Percentiles rank a stretch among this genome's conserved stretches.
Conservation (phyloP, 1,284 basidiomycete species). For the Rhodotorula sp. region DNA sequence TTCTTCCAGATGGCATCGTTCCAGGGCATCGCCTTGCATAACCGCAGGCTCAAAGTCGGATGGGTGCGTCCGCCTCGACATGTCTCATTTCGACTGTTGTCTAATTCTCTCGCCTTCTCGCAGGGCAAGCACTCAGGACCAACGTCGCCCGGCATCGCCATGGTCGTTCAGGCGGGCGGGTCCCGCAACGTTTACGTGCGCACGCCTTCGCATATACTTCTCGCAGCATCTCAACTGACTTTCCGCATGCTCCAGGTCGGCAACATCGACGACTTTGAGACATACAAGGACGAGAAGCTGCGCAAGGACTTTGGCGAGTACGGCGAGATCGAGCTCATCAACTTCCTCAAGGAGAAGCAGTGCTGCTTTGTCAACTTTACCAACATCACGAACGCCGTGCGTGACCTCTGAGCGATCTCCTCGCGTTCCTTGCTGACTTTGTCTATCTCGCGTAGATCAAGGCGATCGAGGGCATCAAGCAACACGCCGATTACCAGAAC, state of each 20-base stretch:
- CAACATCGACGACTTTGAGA: constrained; percentile 82
- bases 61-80: constrained; percentile 63
- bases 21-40: constrained; percentile 82
- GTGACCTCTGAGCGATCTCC: too few relatives aligned
- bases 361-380: constrained; percentile 91
- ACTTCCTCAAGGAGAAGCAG: constrained; percentile 93
- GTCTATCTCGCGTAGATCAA: constrained; percentile 59
- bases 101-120: background rate
- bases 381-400: constrained; percentile 74
- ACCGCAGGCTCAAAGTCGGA: constrained; percentile 85
- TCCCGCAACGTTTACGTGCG: constrained; percentile 87
- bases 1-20: constrained; percentile 87
- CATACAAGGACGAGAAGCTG: constrained; percentile 77
- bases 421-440: background rate
- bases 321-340: constrained; percentile 92
- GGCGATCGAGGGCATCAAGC: constrained; percentile 87
- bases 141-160: constrained; percentile 72
- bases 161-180: constrained; percentile 83
- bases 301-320: constrained; percentile 85
- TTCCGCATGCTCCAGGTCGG: constrained; percentile 15
- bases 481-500: constrained; percentile 46
- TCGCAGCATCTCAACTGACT: background rate
- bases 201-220: constrained; percentile 4
- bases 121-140: constrained; percentile 55
- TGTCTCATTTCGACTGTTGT: too few relatives aligned